Evolutionary conservation across 192 early-diverging fungal species (phyloP).

Genomic region (Linnemannia exigua): DNA sequence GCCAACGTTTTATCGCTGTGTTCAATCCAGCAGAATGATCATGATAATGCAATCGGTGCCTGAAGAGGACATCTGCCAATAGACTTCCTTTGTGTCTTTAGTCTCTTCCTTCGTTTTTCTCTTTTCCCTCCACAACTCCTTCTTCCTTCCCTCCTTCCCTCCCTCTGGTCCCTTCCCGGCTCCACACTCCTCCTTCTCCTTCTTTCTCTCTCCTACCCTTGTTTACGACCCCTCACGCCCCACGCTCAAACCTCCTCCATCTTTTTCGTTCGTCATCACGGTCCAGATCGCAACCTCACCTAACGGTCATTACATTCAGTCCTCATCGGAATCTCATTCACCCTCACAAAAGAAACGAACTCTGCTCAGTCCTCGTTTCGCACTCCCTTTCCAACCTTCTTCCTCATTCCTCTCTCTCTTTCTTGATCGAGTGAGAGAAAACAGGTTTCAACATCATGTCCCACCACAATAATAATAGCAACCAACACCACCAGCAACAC

Average conservation of each 20-base stretch:
- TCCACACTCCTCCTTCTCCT: neutral
- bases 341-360: neutral
- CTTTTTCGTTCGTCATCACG: neutral
- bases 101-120: neutral
- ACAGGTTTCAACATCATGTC: slow-evolving; percentile 8
- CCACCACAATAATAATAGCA: slow-evolving; percentile 1
- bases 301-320: neutral
- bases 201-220: neutral
- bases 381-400: neutral
- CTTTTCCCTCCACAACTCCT: neutral
- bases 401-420: neutral
- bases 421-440: neutral
- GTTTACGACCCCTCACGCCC: neutral
- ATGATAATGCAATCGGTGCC: neutral
- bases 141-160: neutral
- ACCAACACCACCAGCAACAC: neutral
- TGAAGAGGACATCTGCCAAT: neutral
- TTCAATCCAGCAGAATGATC: neutral
- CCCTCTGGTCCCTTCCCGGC: slow-evolving; percentile 2
- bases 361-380: too few species aligned
- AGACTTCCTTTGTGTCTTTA: neutral
- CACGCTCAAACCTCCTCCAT: neutral
- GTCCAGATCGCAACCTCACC: neutral
- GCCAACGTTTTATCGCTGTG: neutral
- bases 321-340: slow-evolving; percentile 11